These are phyloP conservation scores for Ormosia emarginata DNA, from an alignment of 306 rosid genomes.

Conservation along the genomic window DNA sequence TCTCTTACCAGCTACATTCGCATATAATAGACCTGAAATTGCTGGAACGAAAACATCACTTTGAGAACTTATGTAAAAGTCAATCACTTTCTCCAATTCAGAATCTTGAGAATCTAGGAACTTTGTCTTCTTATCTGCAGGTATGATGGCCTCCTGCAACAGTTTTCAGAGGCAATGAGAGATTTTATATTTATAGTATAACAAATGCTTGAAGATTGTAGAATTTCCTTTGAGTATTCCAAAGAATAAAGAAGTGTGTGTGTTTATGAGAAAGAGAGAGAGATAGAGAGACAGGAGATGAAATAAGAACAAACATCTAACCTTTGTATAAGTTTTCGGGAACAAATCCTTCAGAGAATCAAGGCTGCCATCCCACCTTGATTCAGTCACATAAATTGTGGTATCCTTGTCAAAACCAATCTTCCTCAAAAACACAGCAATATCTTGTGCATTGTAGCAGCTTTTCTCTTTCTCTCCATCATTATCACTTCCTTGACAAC, in stretches of 20 bases:
- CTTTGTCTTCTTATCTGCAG: constrained; percentile 80
- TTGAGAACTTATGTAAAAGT: constrained; percentile 70
- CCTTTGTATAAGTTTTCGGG: constrained; percentile 93
- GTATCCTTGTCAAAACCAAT: constrained; percentile 80
- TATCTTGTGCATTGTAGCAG: constrained; percentile 78
- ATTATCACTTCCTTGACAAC: constrained; percentile 67
- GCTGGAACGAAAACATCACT: constrained; percentile 90
- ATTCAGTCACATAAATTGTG: constrained; percentile 83
- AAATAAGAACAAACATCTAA: constrained; percentile 27
- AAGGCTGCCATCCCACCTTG: constrained; percentile 86
- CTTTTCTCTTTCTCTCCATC: constrained; percentile 64
- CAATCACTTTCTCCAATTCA: constrained; percentile 82
- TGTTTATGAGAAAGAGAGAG: not conserved
- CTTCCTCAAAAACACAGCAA: constrained; percentile 78
- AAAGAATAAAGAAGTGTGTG: not conserved
- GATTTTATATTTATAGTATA: not conserved
- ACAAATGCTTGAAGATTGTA: not conserved
- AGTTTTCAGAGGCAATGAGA: constrained; percentile 11
- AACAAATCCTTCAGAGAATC: constrained; percentile 84
- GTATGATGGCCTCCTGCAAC: constrained; percentile 86
- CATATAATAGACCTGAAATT: constrained; percentile 88
- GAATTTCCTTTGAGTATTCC: not conserved
- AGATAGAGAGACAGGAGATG: not conserved
- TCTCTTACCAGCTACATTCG: constrained; percentile 95
- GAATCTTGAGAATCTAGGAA: constrained; percentile 67